Percentiles rank a stretch among this genome's conserved stretches.
These are phyloP conservation scores for Cryptococcus sp. DNA, from an alignment of 1,284 basidiomycete genomes.

Conservation along the genomic window DNA sequence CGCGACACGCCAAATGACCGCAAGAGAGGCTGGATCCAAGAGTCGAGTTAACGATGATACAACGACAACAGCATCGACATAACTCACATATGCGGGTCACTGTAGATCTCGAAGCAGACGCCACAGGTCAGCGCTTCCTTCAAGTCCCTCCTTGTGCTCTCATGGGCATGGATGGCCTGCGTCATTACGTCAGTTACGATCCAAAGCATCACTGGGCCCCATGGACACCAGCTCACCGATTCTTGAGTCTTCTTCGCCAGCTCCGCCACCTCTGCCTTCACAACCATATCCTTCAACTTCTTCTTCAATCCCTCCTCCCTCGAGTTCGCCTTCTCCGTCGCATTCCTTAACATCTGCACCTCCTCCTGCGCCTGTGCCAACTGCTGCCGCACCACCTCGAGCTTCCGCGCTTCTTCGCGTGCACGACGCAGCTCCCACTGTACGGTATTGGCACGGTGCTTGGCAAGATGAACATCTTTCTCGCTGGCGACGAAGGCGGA, in stretches of 20 bases:
- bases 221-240: slow-evolving; percentile 6
- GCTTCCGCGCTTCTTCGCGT: slow-evolving; percentile 7
- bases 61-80: background rate
- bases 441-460: no score
- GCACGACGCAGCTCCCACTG: background rate
- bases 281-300: slow-evolving; percentile 15
- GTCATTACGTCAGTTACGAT: background rate
- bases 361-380: slow-evolving; percentile 2
- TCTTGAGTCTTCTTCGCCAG: slow-evolving; percentile 7
- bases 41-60: slow-evolving; percentile 6
- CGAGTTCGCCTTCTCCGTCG: slow-evolving; percentile 7
- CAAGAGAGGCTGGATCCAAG: slow-evolving; percentile 35
- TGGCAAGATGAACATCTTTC: no score
- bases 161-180: slow-evolving; percentile 27
- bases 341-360: background rate
- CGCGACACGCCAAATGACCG: slow-evolving; percentile 45
- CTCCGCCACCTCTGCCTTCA: slow-evolving; percentile 7
- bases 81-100: slow-evolving; percentile 47
- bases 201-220: background rate
- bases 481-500: no score
- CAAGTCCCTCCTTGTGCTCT: slow-evolving; percentile 27
- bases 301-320: slow-evolving; percentile 14
- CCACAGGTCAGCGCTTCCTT: slow-evolving; percentile 38
- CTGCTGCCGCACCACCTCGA: slow-evolving; percentile 1
- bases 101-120: slow-evolving; percentile 42